phyloP scores from a whole-genome alignment of 768 basidiomycete genomes.

The Podaxis rugospora region DNA sequence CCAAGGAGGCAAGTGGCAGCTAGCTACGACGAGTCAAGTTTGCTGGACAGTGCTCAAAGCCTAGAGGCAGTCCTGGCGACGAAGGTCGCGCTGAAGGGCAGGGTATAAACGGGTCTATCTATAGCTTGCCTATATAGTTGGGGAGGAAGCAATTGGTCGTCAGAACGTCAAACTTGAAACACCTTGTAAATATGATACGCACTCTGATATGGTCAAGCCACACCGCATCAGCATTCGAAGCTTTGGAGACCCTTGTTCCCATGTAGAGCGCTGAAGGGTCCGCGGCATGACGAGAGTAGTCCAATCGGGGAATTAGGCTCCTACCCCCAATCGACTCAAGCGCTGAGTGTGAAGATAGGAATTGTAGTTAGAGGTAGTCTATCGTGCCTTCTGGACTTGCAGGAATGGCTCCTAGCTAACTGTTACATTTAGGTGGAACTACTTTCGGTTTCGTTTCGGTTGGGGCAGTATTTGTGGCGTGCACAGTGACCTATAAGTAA shows the following conservation, averaged over 20 bases:
- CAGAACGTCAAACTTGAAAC: constrained; percentile 8
- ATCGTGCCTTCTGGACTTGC: not conserved
- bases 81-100: not conserved
- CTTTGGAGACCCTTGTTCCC: not conserved
- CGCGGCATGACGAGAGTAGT: constrained; percentile 2
- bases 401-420: too few species aligned
- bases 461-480: not conserved
- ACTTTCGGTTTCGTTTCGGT: not conserved
- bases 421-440: too few species aligned
- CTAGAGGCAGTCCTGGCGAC: not conserved
- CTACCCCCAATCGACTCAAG: not conserved
- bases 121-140: not conserved
- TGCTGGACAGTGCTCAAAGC: not conserved
- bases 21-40: not conserved
- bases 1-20: not conserved
- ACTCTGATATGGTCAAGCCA: not conserved
- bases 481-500: not conserved
- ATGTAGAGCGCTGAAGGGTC: not conserved
- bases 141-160: not conserved
- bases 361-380: not conserved
- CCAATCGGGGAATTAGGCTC: not conserved
- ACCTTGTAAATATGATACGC: not conserved
- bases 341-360: not conserved
- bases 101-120: not conserved
- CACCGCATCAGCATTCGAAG: not conserved